These are phyloP conservation scores for Phytopythium ostracodes DNA, from an alignment of 352 stramenopile genomes.

Conservation along the genomic window DNA sequence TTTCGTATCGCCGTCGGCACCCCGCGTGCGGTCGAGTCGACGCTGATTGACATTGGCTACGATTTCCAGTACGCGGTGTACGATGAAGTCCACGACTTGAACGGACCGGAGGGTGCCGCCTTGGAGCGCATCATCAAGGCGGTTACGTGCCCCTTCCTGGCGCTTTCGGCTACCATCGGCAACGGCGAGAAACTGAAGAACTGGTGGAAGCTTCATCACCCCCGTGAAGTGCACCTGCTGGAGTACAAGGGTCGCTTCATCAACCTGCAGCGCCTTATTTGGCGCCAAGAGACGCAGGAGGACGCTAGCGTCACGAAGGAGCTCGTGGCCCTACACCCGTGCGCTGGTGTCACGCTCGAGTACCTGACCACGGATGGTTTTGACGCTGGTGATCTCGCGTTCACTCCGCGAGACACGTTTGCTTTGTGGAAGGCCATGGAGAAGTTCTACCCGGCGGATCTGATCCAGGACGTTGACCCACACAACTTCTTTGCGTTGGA, in stretches of 20 bases:
- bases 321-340: slow-evolving; percentile 77
- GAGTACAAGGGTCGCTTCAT: slow-evolving; percentile 98
- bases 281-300: slow-evolving; percentile 58
- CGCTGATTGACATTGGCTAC: slow-evolving; percentile 85
- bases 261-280: slow-evolving; percentile 97
- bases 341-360: slow-evolving; percentile 76
- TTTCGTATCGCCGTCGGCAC: slow-evolving; percentile 96
- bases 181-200: slow-evolving; percentile 92
- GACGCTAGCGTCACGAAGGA: slow-evolving; percentile 48
- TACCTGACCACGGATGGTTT: slow-evolving; percentile 85
- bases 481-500: slow-evolving; percentile 92
- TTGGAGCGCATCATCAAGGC: slow-evolving; percentile 95
- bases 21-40: slow-evolving; percentile 92
- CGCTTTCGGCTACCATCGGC: slow-evolving; percentile 98
- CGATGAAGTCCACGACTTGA: slow-evolving; percentile 98
- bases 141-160: slow-evolving; percentile 95
- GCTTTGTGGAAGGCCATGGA: slow-evolving; percentile 92
- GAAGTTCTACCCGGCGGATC: slow-evolving; percentile 61
- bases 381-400: slow-evolving; percentile 81
- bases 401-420: slow-evolving; percentile 97
- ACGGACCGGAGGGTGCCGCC: slow-evolving; percentile 95
- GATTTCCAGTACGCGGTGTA: slow-evolving; percentile 98
- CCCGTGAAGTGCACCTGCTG: slow-evolving; percentile 86
- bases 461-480: slow-evolving; percentile 91
- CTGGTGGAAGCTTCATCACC: slow-evolving; percentile 93